Evolutionary conservation across 1,284 basidiomycete genomes (phyloP).

Genomic region (Naganishia sp.): DNA sequence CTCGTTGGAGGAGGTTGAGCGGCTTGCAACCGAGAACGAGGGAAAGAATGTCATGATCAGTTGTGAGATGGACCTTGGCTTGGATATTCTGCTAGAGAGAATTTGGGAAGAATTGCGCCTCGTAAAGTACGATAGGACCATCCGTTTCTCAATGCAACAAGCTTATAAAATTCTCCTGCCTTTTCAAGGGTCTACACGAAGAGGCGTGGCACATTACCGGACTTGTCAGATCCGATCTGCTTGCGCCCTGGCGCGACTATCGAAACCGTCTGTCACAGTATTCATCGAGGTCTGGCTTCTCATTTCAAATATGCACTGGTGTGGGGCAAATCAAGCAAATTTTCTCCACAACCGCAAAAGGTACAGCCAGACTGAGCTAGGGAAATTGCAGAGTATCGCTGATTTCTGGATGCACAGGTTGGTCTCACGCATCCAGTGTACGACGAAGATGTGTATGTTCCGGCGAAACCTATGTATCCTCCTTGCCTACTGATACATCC

Average conservation of each 20-base stretch:
- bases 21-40: slow-evolving; percentile 80
- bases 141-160: too few relatives aligned
- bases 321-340: slow-evolving; percentile 90
- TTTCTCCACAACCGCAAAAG: slow-evolving; percentile 89
- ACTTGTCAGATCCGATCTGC: slow-evolving; percentile 89
- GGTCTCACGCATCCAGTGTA: slow-evolving; percentile 82
- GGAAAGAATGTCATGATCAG: slow-evolving; percentile 79
- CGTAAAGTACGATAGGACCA: slow-evolving; percentile 61
- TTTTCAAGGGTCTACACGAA: slow-evolving; percentile 77
- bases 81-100: slow-evolving; percentile 82
- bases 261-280: slow-evolving; percentile 89
- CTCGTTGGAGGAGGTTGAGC: slow-evolving; percentile 85
- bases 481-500: background rate
- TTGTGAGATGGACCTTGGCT: slow-evolving; percentile 85
- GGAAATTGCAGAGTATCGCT: slow-evolving; percentile 9
- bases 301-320: slow-evolving; percentile 91
- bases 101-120: slow-evolving; percentile 86
- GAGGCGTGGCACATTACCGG: slow-evolving; percentile 89
- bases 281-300: slow-evolving; percentile 82
- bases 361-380: slow-evolving; percentile 53
- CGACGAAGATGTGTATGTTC: slow-evolving; percentile 89
- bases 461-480: background rate
- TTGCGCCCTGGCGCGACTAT: slow-evolving; percentile 88
- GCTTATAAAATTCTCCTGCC: background rate
- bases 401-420: slow-evolving; percentile 44